Conservation (phyloP, 495 filamentous ascomycete genomes). For the Letharia columbiana region DNA sequence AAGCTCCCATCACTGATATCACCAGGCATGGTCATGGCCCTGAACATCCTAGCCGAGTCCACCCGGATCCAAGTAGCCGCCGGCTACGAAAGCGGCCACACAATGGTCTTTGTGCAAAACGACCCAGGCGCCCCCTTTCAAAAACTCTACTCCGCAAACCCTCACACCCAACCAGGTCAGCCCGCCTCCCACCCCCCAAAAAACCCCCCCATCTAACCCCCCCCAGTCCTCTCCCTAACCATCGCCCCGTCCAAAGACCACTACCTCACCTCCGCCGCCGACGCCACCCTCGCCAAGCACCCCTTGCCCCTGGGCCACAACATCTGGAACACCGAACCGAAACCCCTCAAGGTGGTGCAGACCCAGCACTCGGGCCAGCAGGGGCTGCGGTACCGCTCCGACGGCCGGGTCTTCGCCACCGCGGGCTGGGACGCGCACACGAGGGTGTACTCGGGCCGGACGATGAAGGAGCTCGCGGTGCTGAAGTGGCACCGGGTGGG, state of each 20-base stretch:
- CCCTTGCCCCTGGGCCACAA: slow-evolving; percentile 38
- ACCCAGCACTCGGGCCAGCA: slow-evolving; percentile 92
- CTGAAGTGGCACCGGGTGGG: slow-evolving; percentile 93
- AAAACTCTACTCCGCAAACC: slow-evolving; percentile 53
- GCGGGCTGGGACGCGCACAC: slow-evolving; percentile 85
- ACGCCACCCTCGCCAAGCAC: slow-evolving; percentile 58
- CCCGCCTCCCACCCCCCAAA: slow-evolving; percentile 41
- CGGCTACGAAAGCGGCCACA: slow-evolving; percentile 84
- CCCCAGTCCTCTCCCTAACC: slow-evolving; percentile 62
- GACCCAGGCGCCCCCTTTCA: slow-evolving; percentile 43
- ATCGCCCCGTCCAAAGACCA: slow-evolving; percentile 46
- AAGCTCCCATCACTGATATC: background rate
- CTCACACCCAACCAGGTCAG: slow-evolving; percentile 65
- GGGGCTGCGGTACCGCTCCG: slow-evolving; percentile 62
- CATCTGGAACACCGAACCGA: slow-evolving; percentile 27
- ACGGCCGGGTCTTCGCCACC: slow-evolving; percentile 78
- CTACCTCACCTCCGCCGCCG: slow-evolving; percentile 79
- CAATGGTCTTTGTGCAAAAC: slow-evolving; percentile 45
- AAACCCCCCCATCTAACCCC: slow-evolving; percentile 57
- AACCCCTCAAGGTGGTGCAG: slow-evolving; percentile 51
- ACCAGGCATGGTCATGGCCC: slow-evolving; percentile 80
- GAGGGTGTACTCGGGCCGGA: slow-evolving; percentile 71
- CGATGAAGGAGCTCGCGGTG: slow-evolving; percentile 82
- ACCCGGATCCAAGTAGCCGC: slow-evolving; percentile 47
- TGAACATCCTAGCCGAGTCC: slow-evolving; percentile 41